phyloP scores from a whole-genome alignment of 108 stramenopile genomes.

The Pinguiococcus pyrenoidosus region DNA sequence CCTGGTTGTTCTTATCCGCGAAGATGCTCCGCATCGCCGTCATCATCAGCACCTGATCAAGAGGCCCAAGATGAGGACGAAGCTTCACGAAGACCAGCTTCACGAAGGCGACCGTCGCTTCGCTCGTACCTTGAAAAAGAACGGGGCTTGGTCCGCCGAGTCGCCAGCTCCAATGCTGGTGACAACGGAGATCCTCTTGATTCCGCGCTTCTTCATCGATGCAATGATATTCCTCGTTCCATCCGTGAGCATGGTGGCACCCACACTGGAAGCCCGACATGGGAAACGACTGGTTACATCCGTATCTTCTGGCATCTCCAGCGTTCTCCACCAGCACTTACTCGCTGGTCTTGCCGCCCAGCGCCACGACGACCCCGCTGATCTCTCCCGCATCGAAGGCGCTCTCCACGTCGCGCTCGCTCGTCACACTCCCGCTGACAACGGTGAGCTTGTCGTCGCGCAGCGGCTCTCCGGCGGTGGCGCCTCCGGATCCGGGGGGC shows the following conservation, averaged over 20 bases:
- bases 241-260: slow-evolving; percentile 78
- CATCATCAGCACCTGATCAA: slow-evolving; percentile 60
- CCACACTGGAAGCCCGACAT: too few species aligned
- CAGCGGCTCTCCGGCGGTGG: slow-evolving; percentile 11
- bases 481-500: slow-evolving; percentile 28
- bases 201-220: slow-evolving; percentile 78
- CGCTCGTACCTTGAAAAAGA: slow-evolving; percentile 55
- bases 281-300: too few species aligned
- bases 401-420: slow-evolving; percentile 16
- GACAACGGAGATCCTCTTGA: slow-evolving; percentile 76
- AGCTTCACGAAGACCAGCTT: too few species aligned
- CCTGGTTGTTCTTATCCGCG: slow-evolving; percentile 91
- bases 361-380: slow-evolving; percentile 77
- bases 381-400: slow-evolving; percentile 40
- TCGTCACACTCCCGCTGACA: slow-evolving; percentile 19
- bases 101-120: not conserved
- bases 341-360: slow-evolving; percentile 90
- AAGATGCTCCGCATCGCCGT: slow-evolving; percentile 92
- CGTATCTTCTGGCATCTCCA: too few species aligned
- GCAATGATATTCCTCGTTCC: slow-evolving; percentile 68
- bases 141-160: slow-evolving; percentile 76
- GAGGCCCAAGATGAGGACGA: slow-evolving; percentile 3
- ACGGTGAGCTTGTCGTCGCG: slow-evolving; percentile 5
- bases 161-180: slow-evolving; percentile 95
- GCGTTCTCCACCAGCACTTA: too few species aligned